Evolutionary conservation across 2,329 filamentous ascomycete genomes (phyloP).

Genomic region (Coniochaeta sp.): DNA sequence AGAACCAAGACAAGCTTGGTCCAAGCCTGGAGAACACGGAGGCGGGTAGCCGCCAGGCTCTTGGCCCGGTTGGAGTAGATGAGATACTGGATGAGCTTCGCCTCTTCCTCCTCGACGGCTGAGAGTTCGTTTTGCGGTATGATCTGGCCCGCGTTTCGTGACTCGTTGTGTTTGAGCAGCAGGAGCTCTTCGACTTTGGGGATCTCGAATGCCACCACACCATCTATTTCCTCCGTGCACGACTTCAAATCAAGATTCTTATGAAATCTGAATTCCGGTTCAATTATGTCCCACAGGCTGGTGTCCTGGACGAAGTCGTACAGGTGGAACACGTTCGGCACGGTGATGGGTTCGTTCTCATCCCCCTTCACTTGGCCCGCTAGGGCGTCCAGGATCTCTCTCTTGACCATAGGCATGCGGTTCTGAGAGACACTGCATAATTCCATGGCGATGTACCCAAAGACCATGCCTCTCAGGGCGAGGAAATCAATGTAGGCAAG

Average conservation of each 20-base stretch:
- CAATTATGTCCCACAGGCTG: constrained; percentile 38
- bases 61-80: constrained; percentile 55
- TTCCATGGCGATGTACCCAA: constrained; percentile 82
- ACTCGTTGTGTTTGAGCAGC: constrained; percentile 58
- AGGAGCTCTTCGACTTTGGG: constrained; percentile 68
- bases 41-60: constrained; percentile 47
- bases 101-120: constrained; percentile 50
- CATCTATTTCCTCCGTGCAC: constrained; percentile 54
- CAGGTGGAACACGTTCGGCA: constrained; percentile 79
- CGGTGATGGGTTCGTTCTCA: constrained; percentile 56
- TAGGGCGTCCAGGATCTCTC: constrained; percentile 63
- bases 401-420: constrained; percentile 61
- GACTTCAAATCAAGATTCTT: constrained; percentile 58
- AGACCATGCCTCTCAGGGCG: constrained; percentile 63
- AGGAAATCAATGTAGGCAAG: constrained; percentile 71
- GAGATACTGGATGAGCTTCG: constrained; percentile 52
- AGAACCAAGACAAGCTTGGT: constrained; percentile 76
- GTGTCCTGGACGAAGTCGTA: constrained; percentile 73
- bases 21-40: constrained; percentile 74
- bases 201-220: constrained; percentile 56
- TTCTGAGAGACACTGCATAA: constrained; percentile 70
- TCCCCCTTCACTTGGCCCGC: constrained; percentile 66
- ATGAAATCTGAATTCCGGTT: constrained; percentile 53
- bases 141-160: constrained; percentile 40
- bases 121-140: constrained; percentile 40